Percentiles rank a stretch among this genome's conserved stretches.
Conservation (phyloP, 805 yeast genomes). For the Lipomyces sp. region DNA sequence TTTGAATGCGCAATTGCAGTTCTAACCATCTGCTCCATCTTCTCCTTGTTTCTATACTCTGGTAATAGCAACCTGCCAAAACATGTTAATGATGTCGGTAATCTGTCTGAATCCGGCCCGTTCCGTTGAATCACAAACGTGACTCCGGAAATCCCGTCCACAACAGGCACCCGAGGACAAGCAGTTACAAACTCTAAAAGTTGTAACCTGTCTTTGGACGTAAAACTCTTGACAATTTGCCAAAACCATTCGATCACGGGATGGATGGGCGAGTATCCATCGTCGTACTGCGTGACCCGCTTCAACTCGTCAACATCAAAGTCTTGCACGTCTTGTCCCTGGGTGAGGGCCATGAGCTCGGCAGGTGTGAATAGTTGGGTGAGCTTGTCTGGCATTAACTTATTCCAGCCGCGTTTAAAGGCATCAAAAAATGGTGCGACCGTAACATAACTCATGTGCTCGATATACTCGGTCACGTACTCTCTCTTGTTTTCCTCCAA, state of each 20-base stretch:
- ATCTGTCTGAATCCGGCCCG: slow-evolving; percentile 48
- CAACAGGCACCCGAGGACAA: slow-evolving; percentile 54
- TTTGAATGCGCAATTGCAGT: slow-evolving; percentile 41
- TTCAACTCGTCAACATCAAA: slow-evolving; percentile 52
- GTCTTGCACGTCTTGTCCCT: slow-evolving; percentile 48
- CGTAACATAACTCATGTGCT: slow-evolving; percentile 18
- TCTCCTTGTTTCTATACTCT: slow-evolving; percentile 49
- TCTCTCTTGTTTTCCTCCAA: slow-evolving; percentile 26
- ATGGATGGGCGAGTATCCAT: slow-evolving; percentile 50
- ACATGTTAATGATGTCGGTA: slow-evolving; percentile 60
- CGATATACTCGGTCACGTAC: slow-evolving; percentile 34
- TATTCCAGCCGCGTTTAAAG: slow-evolving; percentile 39
- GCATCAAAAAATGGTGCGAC: slow-evolving; percentile 32
- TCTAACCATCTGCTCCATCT: slow-evolving; percentile 37
- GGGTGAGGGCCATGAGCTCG: slow-evolving; percentile 44
- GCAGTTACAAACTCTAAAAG: slow-evolving; percentile 58
- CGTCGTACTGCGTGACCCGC: slow-evolving; percentile 50
- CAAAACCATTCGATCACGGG: slow-evolving; percentile 51
- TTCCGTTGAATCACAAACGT: slow-evolving; percentile 52
- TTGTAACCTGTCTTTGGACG: slow-evolving; percentile 47
- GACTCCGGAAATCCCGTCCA: slow-evolving; percentile 51
- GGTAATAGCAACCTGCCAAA: slow-evolving; percentile 56
- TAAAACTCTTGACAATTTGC: slow-evolving; percentile 53
- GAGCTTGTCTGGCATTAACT: slow-evolving; percentile 32
- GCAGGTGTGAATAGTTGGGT: slow-evolving; percentile 26